Evolutionary conservation across 2,329 filamentous ascomycete species (phyloP), one percentile per base, ranked within the genome.

Genomic region (Periconia sp.): DNA sequence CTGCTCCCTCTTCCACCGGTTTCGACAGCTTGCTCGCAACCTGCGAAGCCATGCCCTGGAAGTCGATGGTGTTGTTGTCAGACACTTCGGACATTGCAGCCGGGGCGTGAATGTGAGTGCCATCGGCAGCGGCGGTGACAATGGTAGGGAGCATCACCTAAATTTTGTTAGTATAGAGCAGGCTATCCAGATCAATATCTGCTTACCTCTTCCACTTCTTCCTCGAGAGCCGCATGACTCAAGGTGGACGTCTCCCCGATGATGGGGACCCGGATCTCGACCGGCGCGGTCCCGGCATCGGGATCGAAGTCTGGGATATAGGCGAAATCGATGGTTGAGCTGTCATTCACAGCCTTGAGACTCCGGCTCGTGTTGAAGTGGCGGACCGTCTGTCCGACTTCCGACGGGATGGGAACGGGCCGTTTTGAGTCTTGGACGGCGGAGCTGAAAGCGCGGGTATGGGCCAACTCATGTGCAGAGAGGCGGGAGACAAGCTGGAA

Each of bases 321-420:
- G 56, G 78, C 77, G 59, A 85, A 84, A 71, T 86, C 83, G 46
- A 86, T 80, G 29, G 82, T 82, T 28, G 80, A 83, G 46, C 68
- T 71, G 69, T 85, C 82, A 40, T 78, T 75, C 50, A 79, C 73
- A 19, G 79, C 69, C 63, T 84, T 83, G 39, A 77, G 69, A 47
- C 75, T 67, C 48, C 79, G 79, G 50, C 77, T 81, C 48, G 82
- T 84, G 71, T 85, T 85, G 76, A 86, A 84, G 60, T 79, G 75
- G 42, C 81, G 78, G 67, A 69, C 54, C 38, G 66, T 52, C 43
- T 57, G 61, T 38, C 52, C 56, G 5, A 61, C 50, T 39, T 63
- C 54, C 4, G 57, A 43, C 34, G 57, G 43, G 35, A 65, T 63
- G 15, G 60, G 54, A 29, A 59, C 56, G n/a, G 71, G 71, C 17